These are phyloP conservation scores for Guillardia theta DNA, from an alignment of 78 protist genomes.

Conservation along the genomic window DNA sequence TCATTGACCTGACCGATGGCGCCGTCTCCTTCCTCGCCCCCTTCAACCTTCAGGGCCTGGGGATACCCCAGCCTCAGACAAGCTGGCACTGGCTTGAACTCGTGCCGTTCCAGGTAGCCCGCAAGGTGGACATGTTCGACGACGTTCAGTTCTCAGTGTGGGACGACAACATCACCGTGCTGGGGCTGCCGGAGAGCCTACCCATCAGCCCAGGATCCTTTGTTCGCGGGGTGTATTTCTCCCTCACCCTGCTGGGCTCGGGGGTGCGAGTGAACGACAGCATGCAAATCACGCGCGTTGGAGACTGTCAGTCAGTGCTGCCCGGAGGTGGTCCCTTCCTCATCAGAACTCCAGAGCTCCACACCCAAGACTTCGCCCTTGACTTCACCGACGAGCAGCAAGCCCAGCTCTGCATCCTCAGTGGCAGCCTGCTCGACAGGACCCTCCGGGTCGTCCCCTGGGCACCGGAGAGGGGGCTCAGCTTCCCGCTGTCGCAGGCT, in stretches of 20 bases:
- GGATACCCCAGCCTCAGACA: no score
- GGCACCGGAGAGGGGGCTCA: neutral
- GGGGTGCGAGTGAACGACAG: neutral
- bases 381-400: neutral
- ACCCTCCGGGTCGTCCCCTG: neutral
- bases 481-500: neutral
- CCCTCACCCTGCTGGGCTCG: neutral
- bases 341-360: neutral
- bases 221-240: neutral
- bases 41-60: no score
- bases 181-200: neutral
- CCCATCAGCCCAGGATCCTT: neutral
- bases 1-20: no score
- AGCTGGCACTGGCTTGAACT: no score
- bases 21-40: no score
- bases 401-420: neutral
- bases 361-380: neutral
- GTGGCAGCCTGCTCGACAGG: neutral
- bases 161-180: neutral
- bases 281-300: neutral
- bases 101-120: no score
- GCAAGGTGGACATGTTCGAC: no score
- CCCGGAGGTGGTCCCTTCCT: neutral
- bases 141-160: no score
- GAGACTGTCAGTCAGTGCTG: neutral